Percentiles rank a stretch among this genome's conserved stretches.
Evolutionary conservation across 2,329 filamentous ascomycete genomes (phyloP).

Genomic region (Trichoderma oligosporum): DNA sequence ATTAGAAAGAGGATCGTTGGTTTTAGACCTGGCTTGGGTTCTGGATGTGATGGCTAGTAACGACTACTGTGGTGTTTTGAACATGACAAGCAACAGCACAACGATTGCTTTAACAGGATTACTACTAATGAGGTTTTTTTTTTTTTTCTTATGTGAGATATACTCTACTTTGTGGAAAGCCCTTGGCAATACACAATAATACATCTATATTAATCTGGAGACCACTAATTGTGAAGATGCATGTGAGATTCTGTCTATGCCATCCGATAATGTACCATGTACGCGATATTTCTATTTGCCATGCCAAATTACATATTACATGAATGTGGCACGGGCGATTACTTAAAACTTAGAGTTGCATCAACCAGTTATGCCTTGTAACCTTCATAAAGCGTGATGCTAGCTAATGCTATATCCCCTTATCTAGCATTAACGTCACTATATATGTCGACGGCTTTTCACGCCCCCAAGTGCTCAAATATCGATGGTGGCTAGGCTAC

Average conservation of each 20-base stretch:
- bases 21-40: not conserved
- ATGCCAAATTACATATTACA: too few species aligned
- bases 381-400: too few species aligned
- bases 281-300: too few species aligned
- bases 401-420: not conserved
- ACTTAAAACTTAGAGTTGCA: too few species aligned
- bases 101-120: not conserved
- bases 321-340: too few species aligned
- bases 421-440: not conserved
- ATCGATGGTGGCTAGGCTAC: slow-evolving; percentile 26
- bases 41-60: slow-evolving; percentile 8
- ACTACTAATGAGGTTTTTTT: not conserved
- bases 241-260: too few species aligned
- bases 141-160: too few species aligned
- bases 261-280: too few species aligned
- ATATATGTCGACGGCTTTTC: not conserved
- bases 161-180: slow-evolving; percentile 11
- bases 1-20: not conserved
- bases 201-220: too few species aligned
- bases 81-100: slow-evolving; percentile 7
- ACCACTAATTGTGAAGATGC: too few species aligned
- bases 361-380: slow-evolving; percentile 1
- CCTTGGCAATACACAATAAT: too few species aligned
- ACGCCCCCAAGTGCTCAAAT: not conserved
- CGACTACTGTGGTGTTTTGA: slow-evolving; percentile 4